Conservation (phyloP, 2,329 filamentous ascomycete genomes). For the Exophiala dermatitidis region DNA sequence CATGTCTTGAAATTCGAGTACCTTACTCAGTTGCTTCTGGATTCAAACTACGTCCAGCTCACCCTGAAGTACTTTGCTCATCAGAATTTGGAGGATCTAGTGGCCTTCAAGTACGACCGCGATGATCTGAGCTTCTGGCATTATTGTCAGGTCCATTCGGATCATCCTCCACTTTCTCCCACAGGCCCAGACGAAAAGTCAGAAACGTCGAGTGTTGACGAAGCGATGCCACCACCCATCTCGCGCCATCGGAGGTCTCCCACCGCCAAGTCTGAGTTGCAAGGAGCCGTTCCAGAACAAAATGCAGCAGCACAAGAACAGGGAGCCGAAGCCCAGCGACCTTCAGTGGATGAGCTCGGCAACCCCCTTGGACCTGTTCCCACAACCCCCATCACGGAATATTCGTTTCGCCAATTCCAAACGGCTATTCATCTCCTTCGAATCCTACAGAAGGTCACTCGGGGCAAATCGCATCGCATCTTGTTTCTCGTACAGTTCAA, state of each 20-base stretch:
- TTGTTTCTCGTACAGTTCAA: conserved; percentile 93
- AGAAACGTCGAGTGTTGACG: conserved; percentile 43
- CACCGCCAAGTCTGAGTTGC: conserved; percentile 31
- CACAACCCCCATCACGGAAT: conserved; percentile 71
- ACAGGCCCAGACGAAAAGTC: conserved; percentile 28
- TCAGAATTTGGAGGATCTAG: conserved; percentile 84
- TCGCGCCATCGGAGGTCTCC: conserved; percentile 49
- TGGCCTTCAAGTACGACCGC: conserved; percentile 77
- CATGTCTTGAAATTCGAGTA: conserved; percentile 96
- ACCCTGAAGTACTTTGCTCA: conserved; percentile 90
- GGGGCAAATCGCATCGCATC: conserved; percentile 89
- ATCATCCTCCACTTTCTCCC: conserved; percentile 44
- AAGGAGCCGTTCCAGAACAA: conserved; percentile 26
- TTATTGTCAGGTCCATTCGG: conserved; percentile 70
- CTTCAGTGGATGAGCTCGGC: conserved; percentile 77
- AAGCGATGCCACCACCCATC: conserved; percentile 79
- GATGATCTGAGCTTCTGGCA: conserved; percentile 87
- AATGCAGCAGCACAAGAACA: conserved; percentile 25
- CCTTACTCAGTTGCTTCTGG: conserved; percentile 81
- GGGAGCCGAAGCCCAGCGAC: conserved; percentile 26
- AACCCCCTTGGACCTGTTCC: conserved; percentile 64
- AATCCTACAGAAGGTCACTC: conserved; percentile 95
- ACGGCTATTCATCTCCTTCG: conserved; percentile 90
- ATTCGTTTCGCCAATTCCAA: conserved; percentile 92
- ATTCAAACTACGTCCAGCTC: conserved; percentile 89